Evolutionary conservation across 257 asterid genomes (phyloP), one percentile per base, ranked within the genome.

Genomic region (Solanum microdontum): DNA sequence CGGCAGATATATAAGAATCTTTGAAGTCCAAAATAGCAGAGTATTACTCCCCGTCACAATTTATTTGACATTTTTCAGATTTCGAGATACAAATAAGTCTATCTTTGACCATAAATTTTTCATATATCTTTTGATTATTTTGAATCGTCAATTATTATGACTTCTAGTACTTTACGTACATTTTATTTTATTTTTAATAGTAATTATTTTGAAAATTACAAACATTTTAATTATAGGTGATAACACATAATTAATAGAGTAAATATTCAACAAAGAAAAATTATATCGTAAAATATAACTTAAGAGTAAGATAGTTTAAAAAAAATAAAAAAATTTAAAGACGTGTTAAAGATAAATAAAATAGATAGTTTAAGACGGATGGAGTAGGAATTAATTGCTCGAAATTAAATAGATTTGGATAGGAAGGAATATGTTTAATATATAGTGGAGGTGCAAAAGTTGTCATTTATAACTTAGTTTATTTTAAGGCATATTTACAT

Each of bases 11-110:
- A 84, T 84, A 84, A 37, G 69, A 84, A 84, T 66, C 39, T 15
- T 66, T 37, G 64, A 84, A 84, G 87, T 66, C 87, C 66, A 84
- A 84, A 84, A 66, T 21, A 80, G 68, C 40, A 40, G 14, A 40
- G 48, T 40, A 40, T 40, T 40, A 40, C 48, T 40, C 48, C 14
- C 48, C 5, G 2, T 40, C 48, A 40, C 14, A 40, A 11, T 40
- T 40, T 40, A 40, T 40, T 0, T 40, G 48, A 0, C 48, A 40
- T 0, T 40, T 40, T 40, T 40, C 5, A 40, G 2, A 40, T 40
- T 40, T 40, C 0, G 48, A 40, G 5, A 40, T 40, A 3, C 14
- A 40, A 40, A 40, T 2, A 40, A 40, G 5, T 40, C 14, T 11
- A 40, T 40, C 0, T 40, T 11, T 40, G 0, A 40, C 0, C 2